Evolutionary conservation across 2,329 filamentous ascomycete genomes (phyloP), one percentile per base, ranked within the genome.

Genomic region (Sporothrix globosa): DNA sequence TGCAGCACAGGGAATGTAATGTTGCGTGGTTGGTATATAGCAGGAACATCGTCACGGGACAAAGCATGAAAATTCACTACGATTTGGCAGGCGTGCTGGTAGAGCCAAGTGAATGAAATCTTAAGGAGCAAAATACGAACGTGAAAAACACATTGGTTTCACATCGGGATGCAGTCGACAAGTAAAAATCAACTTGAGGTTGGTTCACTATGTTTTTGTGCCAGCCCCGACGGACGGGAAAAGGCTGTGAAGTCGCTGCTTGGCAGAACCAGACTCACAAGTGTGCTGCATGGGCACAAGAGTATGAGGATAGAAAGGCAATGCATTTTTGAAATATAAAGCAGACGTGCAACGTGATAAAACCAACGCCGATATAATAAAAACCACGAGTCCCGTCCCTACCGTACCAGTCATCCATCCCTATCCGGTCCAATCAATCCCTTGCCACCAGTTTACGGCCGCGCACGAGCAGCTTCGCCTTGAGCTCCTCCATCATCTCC

Each of bases 401-500:
- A n/a, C 39, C 56, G 24, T 44, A 10, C 56, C 34, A 44, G n/a
- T 44, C 41, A 44, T 44, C 39, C 58, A 17, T 27, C 14, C 14
- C 27, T 27, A 54, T 30, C 39, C 58, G 13, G 21, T 17, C 39
- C n/a, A 5, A 17, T 4, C 27, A 44, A 7, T 17, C 24, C 24
- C 48, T 19, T 53, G 46, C 27, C 3, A 14, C 24, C 61, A 66
- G 83, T 78, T 87, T 89, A 70, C 79, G 81, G 4, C 87, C 87
- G 71, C 86, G 83, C 0, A 85, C 85, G 74, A 89, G 78, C 60
- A 90, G 78, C 76, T 82, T 84, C 71, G 82, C 82, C 52, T 85
- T 83, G 54, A 90, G 77, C 75, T 89, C 87, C 21, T 84, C 79
- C 19, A 90, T 76, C 14, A 84, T 83, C 73, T 84, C 82, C 69